Percentiles rank a stretch among this genome's conserved stretches.
These are phyloP conservation scores for Verticillium dahliae DNA, from an alignment of 2,329 filamentous ascomycete genomes.

Conservation along the genomic window DNA sequence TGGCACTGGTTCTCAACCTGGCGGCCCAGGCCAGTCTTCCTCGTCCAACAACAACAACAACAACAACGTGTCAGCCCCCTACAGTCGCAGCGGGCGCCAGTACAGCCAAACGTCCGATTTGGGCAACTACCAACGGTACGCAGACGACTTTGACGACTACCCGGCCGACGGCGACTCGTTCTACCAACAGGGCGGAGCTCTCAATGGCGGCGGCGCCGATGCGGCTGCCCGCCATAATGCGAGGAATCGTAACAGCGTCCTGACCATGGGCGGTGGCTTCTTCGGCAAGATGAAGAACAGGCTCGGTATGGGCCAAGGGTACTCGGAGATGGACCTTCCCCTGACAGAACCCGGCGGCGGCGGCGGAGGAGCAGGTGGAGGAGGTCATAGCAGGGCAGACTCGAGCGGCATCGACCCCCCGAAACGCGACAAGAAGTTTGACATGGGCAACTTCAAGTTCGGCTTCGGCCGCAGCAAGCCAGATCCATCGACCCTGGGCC, in stretches of 20 bases:
- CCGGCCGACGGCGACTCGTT: constrained; percentile 72
- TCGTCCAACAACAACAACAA: background rate
- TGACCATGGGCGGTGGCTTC: constrained; percentile 80
- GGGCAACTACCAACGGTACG: constrained; percentile 86
- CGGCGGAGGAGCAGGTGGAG: constrained; percentile 19
- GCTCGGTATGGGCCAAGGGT: constrained; percentile 79
- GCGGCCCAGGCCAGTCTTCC: constrained; percentile 15
- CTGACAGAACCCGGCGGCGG: constrained; percentile 66
- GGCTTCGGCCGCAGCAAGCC: constrained; percentile 78
- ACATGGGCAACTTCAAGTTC: constrained; percentile 79
- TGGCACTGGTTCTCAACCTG: constrained; percentile 30
- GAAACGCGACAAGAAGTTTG: constrained; percentile 51
- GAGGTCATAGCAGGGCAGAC: constrained; percentile 35
- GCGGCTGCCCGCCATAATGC: constrained; percentile 40
- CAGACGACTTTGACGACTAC: constrained; percentile 78
- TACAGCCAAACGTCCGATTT: constrained; percentile 75
- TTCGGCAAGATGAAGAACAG: constrained; percentile 84
- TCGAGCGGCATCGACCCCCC: constrained; percentile 30
- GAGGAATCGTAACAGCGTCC: constrained; percentile 79
- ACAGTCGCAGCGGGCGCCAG: constrained; percentile 35
- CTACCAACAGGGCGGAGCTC: constrained; percentile 68
- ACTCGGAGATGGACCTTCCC: constrained; percentile 97
- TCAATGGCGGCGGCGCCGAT: constrained; percentile 46
- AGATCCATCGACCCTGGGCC: constrained; percentile 86
- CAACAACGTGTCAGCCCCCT: constrained; percentile 30